A percentile compares a stretch with the other conserved stretches of the same genome.
These are phyloP conservation scores for Pythium utonaiense DNA, from an alignment of 352 stramenopile species.

Conservation along the genomic window DNA sequence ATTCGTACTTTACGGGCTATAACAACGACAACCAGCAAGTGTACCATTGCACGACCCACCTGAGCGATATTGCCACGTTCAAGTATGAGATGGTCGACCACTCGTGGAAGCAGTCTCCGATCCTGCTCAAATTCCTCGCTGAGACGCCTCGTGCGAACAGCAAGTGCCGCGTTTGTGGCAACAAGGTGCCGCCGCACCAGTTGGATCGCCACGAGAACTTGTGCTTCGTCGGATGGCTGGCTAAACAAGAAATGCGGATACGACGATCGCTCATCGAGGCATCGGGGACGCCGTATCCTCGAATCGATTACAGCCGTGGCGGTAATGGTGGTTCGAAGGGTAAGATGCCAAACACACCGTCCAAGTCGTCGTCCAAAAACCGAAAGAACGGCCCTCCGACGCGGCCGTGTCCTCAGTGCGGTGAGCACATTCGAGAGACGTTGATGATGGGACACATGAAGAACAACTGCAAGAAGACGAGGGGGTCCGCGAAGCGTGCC, in stretches of 20 bases:
- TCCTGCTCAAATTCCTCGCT: conserved; percentile 26
- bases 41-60: conserved; percentile 80
- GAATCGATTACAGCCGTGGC: conserved; percentile 39
- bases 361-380: conserved; percentile 17
- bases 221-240: conserved; percentile 59
- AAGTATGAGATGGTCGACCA: conserved; percentile 69
- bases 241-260: conserved; percentile 35
- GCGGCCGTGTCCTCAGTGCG: conserved; percentile 61
- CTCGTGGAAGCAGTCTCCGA: conserved; percentile 39
- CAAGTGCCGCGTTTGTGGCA: conserved; percentile 59
- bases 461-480: conserved; percentile 41
- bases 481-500: conserved; percentile 2
- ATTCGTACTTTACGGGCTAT: conserved; percentile 78
- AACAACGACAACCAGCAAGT: conserved; percentile 73
- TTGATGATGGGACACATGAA: conserved; percentile 66
- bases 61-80: conserved; percentile 51
- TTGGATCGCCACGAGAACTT: conserved; percentile 54
- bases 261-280: conserved; percentile 36
- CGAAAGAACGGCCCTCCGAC: conserved; percentile 35
- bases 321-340: conserved; percentile 9
- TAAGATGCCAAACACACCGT: neutral
- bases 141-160: conserved; percentile 26
- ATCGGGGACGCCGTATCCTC: conserved; percentile 28
- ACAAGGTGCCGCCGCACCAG: conserved; percentile 36
- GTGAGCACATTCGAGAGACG: conserved; percentile 53